Evolutionary conservation across 495 filamentous ascomycete genomes (phyloP), one percentile per base, ranked within the genome.

Genomic region (Echria macrotheca): DNA sequence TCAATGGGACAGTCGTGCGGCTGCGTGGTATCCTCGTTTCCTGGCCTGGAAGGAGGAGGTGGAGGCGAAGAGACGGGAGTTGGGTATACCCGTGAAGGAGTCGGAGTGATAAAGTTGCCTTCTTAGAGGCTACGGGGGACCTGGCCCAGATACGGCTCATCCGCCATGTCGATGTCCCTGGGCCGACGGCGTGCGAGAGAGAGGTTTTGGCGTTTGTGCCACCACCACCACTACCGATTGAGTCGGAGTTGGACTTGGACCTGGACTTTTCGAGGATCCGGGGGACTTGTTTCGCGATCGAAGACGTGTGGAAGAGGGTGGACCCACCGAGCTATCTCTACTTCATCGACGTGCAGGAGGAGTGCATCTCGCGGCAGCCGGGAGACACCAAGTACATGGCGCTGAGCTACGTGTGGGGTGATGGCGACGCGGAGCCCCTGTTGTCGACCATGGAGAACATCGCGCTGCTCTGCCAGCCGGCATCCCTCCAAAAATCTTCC

Each of bases 271-370:
- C 14, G 36, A 39, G 36, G 36, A 39, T 39, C 21, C 5, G 36
- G 36, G 36, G 36, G 14, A 39, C 36, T n/a, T 39, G 36, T 39
- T 39, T 39, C 21, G 36, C 5, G 36, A 39, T 39, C 21, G 36
- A 39, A 39, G 36, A 39, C 10, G 36, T 39, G 36, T 39, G 36
- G 36, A 39, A 39, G 10, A 39, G 36, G 36, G 36, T 39, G 36
- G 36, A 39, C 14, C 36, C 36, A 10, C 36, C 36, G 18, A 21
- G 36, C 14, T 3, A 18, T 18, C 14, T 39, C 4, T 39, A 39
- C 10, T 39, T 39, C 14, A 39, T 39, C 10, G 36, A 39, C 14
- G 36, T 39, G 14, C 5, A 39, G 3, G 36, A 39, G 36, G 36
- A 39, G 36, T 39, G 36, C 36, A 39, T 39, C 36, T 39, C 36